Base-by-base conservation (phyloP, 164 flowering plant genomes). In the Amborella trichopoda region DNA sequence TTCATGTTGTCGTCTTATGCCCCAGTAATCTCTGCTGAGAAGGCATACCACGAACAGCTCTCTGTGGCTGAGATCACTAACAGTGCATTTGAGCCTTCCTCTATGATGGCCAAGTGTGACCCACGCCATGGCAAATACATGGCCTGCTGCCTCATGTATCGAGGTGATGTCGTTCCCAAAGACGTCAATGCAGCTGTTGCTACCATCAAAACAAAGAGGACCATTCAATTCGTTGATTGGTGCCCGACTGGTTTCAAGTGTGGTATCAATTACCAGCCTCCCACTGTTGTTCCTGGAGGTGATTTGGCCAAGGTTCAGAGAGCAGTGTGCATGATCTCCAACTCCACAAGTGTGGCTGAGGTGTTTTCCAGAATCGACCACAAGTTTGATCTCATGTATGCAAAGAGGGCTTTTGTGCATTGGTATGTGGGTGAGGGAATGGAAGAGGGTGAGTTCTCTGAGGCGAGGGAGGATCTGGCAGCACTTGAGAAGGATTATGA, bases 361-460 rank as follows among this genome's bases (percentile, higher is more conserved):
- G 78, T 73, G 49, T 73, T 73, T 53, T 65, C 73, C 2, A 59
- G 78, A 44, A 73, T 73, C 52, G 75, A 73, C 43, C 67, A 65
- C 65, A 73, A 73, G 65, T 73, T 73, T 62, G 78, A 73, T 41
- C 75, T 73, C 52, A 73, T 73, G 77, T 73, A 69, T 45, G 65
- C 74, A 1, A 73, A 73, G 64, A 64, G 71, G 40, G 77, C 74
- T 4, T 69, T 72, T 40, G 72, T 72, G 19, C 60, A 54, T 28
- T 61, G 65, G 65, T 61, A 61, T 22, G 60, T 60, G 0, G 64
- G 58, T 53, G 58, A 53, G 48, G 64, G 58, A 12, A 60, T 77
- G 80, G 83, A 77, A 55, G 80, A 77, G 49, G 83, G 80, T 27
- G 83, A 77, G 52, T 77, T 77, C 64, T 74, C 80, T 3, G 79